Evolutionary conservation across 345 rosid species (phyloP), one percentile per base, ranked within the genome.

Genomic region (Erodium maritimum): DNA sequence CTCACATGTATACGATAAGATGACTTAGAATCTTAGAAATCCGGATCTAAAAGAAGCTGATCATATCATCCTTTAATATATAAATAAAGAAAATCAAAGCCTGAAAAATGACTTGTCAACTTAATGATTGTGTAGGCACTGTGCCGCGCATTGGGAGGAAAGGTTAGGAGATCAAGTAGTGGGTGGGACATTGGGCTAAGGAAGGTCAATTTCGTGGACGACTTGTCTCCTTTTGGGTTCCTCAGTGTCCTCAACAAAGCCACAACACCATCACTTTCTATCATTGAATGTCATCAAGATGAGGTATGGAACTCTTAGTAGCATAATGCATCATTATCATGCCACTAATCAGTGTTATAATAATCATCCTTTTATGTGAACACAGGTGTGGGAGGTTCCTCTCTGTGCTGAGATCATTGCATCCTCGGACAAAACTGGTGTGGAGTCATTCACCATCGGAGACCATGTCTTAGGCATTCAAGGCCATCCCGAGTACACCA

Each of bases 401-500:
- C 24, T 23, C 14, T 1, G 17, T 21, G 57, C 23, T 20, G 23
- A 54, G 24, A 16, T 54, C 13, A 21, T 54, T 54, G 57, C 23
- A 19, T 19, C 16, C 22, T 54, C 57, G 12, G 57, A 54, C 21
- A 23, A 21, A 54, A 54, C 57, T 54, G 17, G 17, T 0, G 24
- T 54, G 17, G 57, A 54, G 57, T 18, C 21, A 22, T 54, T 54
- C 24, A 23, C 9, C 23, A 5, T 19, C 20, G 57, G 57, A 54
- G 57, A 20, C 24, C 23, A 54, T 14, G 16, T 54, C 20, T 2
- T 54, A 10, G 57, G 57, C 23, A 54, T 54, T 21, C 57, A 54
- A 54, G 57, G 57, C 24, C 57, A 54, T 21, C 57, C 57, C 8
- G 57, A 54, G 17, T 54, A 54, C 23, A 54, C 57, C 23, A 54